A percentile compares a stretch with the other conserved stretches of the same genome.
These are phyloP conservation scores for Populus simonii DNA, from an alignment of 345 rosid genomes.

Conservation along the genomic window DNA sequence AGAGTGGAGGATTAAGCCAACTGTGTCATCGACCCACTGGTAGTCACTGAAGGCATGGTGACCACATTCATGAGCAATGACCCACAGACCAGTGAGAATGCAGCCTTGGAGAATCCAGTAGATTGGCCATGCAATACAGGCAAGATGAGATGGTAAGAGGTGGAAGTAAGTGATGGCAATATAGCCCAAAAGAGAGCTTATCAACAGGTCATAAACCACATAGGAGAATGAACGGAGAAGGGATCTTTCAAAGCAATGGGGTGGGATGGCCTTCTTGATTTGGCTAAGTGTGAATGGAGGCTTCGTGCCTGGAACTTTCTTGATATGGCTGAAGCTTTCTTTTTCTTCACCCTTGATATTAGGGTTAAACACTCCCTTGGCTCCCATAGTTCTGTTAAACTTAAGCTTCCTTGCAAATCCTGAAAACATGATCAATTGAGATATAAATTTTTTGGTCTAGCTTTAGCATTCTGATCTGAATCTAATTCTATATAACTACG, in stretches of 20 bases:
- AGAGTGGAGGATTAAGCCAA: conserved; percentile 27
- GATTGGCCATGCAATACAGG: conserved; percentile 12
- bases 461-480: too few relatives aligned
- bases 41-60: conserved; percentile 24
- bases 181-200: neutral
- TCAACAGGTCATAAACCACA: neutral
- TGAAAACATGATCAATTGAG: too few relatives aligned
- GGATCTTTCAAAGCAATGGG: conserved; percentile 15
- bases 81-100: conserved; percentile 21
- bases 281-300: conserved; percentile 21
- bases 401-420: too few relatives aligned
- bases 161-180: conserved; percentile 10
- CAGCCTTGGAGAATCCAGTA: conserved; percentile 21
- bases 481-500: too few relatives aligned
- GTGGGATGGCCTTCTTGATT: conserved; percentile 17
- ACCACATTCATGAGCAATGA: conserved; percentile 18
- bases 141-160: neutral
- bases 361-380: too few relatives aligned
- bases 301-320: conserved; percentile 3
- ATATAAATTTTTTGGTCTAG: too few relatives aligned
- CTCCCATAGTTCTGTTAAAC: too few relatives aligned
- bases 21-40: conserved; percentile 13
- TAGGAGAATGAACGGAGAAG: conserved; percentile 6
- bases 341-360: too few relatives aligned
- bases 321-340: neutral